A percentile compares a stretch with the other conserved stretches of the same genome.
phyloP scores from a whole-genome alignment of 345 rosid species.

The Lumnitzera littorea region DNA sequence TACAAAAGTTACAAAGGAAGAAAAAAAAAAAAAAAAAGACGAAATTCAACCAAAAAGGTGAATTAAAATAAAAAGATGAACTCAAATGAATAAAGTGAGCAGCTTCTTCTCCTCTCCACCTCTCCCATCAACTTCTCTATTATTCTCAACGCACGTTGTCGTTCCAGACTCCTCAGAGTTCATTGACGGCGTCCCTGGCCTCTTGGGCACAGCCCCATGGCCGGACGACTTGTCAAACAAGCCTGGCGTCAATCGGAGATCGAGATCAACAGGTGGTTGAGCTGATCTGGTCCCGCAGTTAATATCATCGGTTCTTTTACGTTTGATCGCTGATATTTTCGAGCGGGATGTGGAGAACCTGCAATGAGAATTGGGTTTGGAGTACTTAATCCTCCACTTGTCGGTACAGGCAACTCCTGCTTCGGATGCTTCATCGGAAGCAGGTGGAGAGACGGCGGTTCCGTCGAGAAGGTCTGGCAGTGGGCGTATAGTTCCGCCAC shows the following conservation, averaged over 20 bases:
- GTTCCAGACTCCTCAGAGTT: constrained; percentile 82
- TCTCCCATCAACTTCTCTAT: constrained; percentile 8
- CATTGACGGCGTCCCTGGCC: constrained; percentile 70
- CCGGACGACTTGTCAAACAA: constrained; percentile 15
- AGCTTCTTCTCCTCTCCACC: constrained; percentile 41
- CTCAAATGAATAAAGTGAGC: constrained; percentile 48
- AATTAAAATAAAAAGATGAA: constrained; percentile 5
- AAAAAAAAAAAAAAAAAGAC: background rate
- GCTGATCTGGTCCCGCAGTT: constrained; percentile 1
- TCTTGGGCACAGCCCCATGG: constrained; percentile 19
- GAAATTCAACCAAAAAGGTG: background rate
- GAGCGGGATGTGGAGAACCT: too few species aligned
- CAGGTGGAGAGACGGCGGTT: constrained; percentile 26
- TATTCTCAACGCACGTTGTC: constrained; percentile 55
- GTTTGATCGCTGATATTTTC: too few species aligned
- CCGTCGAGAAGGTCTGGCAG: constrained; percentile 53
- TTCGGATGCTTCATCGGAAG: constrained; percentile 65
- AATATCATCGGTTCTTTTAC: too few species aligned
- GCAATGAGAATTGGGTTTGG: too few species aligned
- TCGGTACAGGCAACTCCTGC: constrained; percentile 41
- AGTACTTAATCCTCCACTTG: constrained; percentile 23
- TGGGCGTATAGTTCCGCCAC: constrained; percentile 62
- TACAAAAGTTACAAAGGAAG: background rate
- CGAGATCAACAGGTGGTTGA: constrained; percentile 40
- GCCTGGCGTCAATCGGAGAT: constrained; percentile 52